These are phyloP conservation scores for Chalciporus chontae DNA, from an alignment of 768 basidiomycete genomes.

Conservation along the genomic window DNA sequence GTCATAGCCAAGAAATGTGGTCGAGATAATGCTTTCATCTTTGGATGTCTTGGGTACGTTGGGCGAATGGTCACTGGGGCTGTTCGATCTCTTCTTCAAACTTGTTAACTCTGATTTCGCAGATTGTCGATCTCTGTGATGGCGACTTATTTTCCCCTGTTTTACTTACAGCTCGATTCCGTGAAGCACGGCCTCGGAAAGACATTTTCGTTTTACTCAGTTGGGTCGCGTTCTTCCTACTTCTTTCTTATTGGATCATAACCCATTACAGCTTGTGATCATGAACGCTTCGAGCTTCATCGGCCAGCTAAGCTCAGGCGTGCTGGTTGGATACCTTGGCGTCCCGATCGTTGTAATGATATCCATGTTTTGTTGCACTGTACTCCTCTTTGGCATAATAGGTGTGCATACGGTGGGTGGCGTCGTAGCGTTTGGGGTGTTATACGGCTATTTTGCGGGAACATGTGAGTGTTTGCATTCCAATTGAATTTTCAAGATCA, in stretches of 20 bases:
- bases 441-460: constrained; percentile 55
- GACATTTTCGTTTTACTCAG: constrained; percentile 56
- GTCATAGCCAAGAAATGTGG: constrained; percentile 19
- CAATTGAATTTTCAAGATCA: not conserved
- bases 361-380: constrained; percentile 35
- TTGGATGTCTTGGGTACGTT: constrained; percentile 26
- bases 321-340: constrained; percentile 42
- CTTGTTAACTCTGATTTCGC: not conserved
- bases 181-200: constrained; percentile 43
- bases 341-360: constrained; percentile 36
- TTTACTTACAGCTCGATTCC: constrained; percentile 57
- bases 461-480: constrained; percentile 29
- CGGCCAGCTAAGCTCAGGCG: constrained; percentile 50
- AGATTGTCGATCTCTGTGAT: constrained; percentile 33
- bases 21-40: constrained; percentile 25
- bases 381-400: constrained; percentile 47
- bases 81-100: not conserved
- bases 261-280: constrained; percentile 43
- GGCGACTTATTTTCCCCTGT: constrained; percentile 53
- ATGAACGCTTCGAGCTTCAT: constrained; percentile 52
- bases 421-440: constrained; percentile 39
- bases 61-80: not conserved
- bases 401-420: constrained; percentile 38
- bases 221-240: constrained; percentile 24
- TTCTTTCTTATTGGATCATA: not conserved